These are phyloP conservation scores for Urochloa ruziziensis DNA, from an alignment of 176 grass and related monocot genomes.

Conservation along the genomic window DNA sequence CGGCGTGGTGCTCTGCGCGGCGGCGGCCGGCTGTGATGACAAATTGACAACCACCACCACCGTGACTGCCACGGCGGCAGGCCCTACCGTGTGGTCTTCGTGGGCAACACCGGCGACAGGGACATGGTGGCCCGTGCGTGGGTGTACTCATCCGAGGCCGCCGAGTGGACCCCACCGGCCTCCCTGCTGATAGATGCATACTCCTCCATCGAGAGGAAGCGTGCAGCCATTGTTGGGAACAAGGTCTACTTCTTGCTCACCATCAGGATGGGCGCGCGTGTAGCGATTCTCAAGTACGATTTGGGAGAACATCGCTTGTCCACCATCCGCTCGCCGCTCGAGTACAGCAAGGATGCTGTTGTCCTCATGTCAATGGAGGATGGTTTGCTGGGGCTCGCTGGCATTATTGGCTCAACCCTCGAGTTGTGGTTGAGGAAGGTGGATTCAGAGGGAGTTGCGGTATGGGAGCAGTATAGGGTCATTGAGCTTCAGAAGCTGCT, in stretches of 20 bases:
- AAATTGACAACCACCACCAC: no score
- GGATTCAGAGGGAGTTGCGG: background rate
- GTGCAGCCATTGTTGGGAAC: background rate
- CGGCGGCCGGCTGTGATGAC: background rate
- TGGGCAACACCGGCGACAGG: rapidly evolving
- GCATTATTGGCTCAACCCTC: background rate
- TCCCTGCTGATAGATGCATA: rapidly evolving
- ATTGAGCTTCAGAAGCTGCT: background rate
- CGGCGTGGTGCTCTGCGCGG: background rate
- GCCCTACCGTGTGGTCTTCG: background rate
- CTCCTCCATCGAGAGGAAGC: background rate
- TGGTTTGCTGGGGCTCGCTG: background rate
- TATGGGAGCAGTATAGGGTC: background rate
- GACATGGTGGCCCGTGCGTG: background rate
- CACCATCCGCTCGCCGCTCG: background rate
- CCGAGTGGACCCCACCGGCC: background rate
- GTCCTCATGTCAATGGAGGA: background rate
- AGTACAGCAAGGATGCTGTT: background rate
- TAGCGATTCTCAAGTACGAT: background rate
- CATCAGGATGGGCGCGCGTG: no score
- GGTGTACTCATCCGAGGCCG: background rate
- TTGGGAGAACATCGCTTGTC: background rate
- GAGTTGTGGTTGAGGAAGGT: background rate
- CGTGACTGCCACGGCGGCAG: background rate
- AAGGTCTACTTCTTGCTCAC: background rate